phyloP scores from a whole-genome alignment of 2,329 filamentous ascomycete genomes.

The Ophiosphaerella narmari region DNA sequence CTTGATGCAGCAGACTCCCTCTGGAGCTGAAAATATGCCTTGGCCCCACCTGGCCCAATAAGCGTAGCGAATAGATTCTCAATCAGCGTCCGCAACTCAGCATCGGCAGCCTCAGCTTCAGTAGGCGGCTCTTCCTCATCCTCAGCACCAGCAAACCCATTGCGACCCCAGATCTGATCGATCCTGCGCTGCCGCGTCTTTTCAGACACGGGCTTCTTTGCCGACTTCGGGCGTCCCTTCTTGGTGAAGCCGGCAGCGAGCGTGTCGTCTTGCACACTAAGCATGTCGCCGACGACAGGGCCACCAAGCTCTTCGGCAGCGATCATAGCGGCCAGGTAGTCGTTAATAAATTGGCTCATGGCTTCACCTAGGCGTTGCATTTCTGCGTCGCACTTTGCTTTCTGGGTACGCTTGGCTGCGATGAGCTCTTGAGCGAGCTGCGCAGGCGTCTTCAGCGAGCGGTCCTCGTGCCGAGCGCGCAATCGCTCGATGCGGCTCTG shows the following conservation, averaged over 20 bases:
- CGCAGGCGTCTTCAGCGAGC: conserved; percentile 62
- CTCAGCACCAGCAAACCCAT: conserved; percentile 23
- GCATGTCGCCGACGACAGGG: conserved; percentile 76
- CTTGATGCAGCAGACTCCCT: conserved; percentile 58
- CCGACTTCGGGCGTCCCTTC: conserved; percentile 52
- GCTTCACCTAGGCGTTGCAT: conserved; percentile 65
- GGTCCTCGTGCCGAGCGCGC: conserved; percentile 60
- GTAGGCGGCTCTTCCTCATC: conserved; percentile 35
- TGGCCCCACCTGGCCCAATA: conserved; percentile 39
- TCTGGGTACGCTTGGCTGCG: conserved; percentile 63
- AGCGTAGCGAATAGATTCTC: conserved; percentile 52
- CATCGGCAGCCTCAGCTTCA: conserved; percentile 55
- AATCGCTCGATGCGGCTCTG: conserved; percentile 64
- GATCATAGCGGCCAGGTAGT: conserved; percentile 73
- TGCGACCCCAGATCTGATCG: conserved; percentile 54
- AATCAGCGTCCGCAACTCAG: conserved; percentile 54
- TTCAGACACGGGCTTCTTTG: conserved; percentile 42
- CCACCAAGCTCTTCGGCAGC: conserved; percentile 84
- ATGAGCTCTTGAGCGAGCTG: conserved; percentile 68
- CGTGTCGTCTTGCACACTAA: conserved; percentile 64
- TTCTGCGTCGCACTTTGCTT: conserved; percentile 63
- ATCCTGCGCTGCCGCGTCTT: conserved; percentile 54
- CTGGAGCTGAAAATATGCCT: conserved; percentile 54
- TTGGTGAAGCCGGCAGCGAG: conserved; percentile 59
- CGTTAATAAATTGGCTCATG: conserved; percentile 72